Conservation (phyloP, 441 rosid species). For the Adansonia grandidieri region DNA sequence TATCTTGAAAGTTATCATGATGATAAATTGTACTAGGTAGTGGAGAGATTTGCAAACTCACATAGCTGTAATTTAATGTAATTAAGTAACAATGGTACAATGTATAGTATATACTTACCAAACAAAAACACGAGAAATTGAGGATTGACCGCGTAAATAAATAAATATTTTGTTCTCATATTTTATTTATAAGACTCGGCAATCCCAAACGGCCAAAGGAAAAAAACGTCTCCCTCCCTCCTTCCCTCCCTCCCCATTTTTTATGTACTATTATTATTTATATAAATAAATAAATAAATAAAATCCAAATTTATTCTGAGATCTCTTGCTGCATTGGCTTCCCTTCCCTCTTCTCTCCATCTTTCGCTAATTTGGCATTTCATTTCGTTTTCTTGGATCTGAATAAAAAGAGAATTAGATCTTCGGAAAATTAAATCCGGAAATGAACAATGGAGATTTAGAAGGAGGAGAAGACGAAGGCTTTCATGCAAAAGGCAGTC, state of each 20-base stretch:
- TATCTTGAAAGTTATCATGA: too few relatives aligned
- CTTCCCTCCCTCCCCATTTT: background rate
- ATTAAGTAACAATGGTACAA: too few relatives aligned
- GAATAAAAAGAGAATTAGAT: conserved; percentile 5
- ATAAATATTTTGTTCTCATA: too few relatives aligned
- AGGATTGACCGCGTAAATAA: too few relatives aligned
- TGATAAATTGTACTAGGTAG: too few relatives aligned
- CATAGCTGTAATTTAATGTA: too few relatives aligned
- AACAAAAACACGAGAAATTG: too few relatives aligned
- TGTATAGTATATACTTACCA: too few relatives aligned
- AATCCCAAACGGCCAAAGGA: too few relatives aligned
- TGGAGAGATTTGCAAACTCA: too few relatives aligned
- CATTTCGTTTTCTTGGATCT: conserved; percentile 17
- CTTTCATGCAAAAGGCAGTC: conserved; percentile 49
- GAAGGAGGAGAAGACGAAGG: conserved; percentile 76
- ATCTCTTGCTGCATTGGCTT: conserved; percentile 16
- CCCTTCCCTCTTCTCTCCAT: background rate
- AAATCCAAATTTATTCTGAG: background rate
- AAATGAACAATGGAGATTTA: conserved; percentile 70
- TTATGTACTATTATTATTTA: background rate
- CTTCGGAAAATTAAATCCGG: background rate
- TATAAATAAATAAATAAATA: background rate
- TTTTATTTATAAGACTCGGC: too few relatives aligned
- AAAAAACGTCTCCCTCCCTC: background rate
- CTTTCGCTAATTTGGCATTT: conserved; percentile 1